Percentiles rank a stretch among this genome's conserved stretches.
These are phyloP conservation scores for Daldinia vernicosa DNA, from an alignment of 495 filamentous ascomycete genomes.

Conservation along the genomic window DNA sequence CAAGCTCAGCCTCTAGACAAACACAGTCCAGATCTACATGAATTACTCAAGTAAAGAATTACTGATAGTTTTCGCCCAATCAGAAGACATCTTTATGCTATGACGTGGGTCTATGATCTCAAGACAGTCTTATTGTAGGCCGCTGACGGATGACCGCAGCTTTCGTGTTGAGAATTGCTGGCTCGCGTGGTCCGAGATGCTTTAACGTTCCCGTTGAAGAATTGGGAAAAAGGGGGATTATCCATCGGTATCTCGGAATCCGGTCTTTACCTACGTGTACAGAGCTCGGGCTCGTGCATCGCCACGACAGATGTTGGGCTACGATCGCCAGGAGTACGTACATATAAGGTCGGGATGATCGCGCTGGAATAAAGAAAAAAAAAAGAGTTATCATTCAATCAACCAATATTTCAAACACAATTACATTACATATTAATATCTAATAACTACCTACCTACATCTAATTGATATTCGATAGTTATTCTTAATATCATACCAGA, in stretches of 20 bases:
- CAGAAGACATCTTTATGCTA: not conserved
- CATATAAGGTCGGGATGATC: not conserved
- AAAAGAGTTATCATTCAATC: not conserved
- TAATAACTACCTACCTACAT: too few relatives aligned
- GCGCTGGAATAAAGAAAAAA: not conserved
- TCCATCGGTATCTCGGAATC: not conserved
- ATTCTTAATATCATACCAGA: not conserved
- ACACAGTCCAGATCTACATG: not conserved
- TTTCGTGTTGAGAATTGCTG: conserved; percentile 22
- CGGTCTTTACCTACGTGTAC: too few relatives aligned
- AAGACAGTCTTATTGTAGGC: conserved; percentile 5
- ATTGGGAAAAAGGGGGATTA: not conserved
- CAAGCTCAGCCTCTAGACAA: conserved; percentile 16
- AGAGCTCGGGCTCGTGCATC: not conserved
- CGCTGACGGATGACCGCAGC: conserved; percentile 2
- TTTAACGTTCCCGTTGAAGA: not conserved
- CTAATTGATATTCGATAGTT: not conserved
- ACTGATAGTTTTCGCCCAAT: conserved; percentile 17
- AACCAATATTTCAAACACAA: not conserved
- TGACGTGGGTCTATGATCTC: conserved; percentile 19
- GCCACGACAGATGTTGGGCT: not conserved
- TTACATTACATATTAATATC: not conserved
- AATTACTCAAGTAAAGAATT: not conserved
- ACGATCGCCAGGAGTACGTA: not conserved
- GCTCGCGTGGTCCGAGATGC: conserved; percentile 25